Evolutionary conservation across 2,329 filamentous ascomycete genomes (phyloP).

Genomic region (Aureobasidium pullulans): DNA sequence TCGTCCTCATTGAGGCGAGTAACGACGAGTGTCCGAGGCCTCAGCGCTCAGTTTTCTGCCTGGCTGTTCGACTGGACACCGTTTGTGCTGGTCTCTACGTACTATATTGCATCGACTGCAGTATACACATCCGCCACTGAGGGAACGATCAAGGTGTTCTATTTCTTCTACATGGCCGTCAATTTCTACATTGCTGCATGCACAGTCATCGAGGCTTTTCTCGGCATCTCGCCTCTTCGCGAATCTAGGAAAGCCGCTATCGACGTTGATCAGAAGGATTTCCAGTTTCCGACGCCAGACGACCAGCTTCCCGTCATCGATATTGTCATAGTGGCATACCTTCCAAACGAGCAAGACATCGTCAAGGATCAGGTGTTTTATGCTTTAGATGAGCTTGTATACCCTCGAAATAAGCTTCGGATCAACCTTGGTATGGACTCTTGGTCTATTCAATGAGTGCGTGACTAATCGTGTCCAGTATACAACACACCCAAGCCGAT

Average conservation of each 20-base stretch:
- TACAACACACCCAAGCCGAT: constrained; percentile 44
- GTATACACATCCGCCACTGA: constrained; percentile 24
- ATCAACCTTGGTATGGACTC: constrained; percentile 31
- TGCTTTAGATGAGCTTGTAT: constrained; percentile 40
- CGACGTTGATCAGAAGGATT: constrained; percentile 20
- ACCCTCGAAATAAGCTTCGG: constrained; percentile 39
- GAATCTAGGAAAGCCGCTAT: constrained; percentile 23
- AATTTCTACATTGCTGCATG: constrained; percentile 26
- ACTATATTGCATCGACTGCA: constrained; percentile 25
- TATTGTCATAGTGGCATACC: constrained; percentile 43
- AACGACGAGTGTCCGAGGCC: background rate
- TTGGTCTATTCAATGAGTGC: background rate
- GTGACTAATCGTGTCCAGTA: constrained; percentile 18
- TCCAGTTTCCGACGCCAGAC: constrained; percentile 20
- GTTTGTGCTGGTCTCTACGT: constrained; percentile 22
- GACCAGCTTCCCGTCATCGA: constrained; percentile 37
- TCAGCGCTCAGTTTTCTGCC: constrained; percentile 18
- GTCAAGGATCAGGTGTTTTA: constrained; percentile 42
- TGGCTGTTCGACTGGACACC: constrained; percentile 27
- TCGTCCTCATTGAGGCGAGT: background rate
- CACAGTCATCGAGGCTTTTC: constrained; percentile 25
- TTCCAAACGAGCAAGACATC: constrained; percentile 46
- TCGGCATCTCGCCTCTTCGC: constrained; percentile 25
- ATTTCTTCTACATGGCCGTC: constrained; percentile 27
- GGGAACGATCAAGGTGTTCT: constrained; percentile 25